Conservation (phyloP, 192 early-diverging fungal genomes). For the Polychytrium aggregatum region DNA sequence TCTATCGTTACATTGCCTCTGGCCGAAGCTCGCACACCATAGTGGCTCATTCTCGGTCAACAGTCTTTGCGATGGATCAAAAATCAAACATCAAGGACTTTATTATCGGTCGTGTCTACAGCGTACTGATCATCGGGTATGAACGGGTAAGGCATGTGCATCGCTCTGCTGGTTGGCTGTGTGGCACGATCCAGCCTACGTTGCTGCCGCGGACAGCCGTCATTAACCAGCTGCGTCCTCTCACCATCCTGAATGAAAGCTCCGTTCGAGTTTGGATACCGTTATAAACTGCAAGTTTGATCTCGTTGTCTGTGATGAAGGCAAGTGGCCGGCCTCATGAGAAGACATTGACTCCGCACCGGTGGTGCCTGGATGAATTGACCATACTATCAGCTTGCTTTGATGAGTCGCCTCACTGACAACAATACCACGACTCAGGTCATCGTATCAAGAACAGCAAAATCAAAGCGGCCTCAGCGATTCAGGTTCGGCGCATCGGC, state of each 20-base stretch:
- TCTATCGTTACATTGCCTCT: background rate
- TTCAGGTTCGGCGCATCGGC: no score
- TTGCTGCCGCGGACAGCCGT: background rate
- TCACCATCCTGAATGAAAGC: conserved; percentile 10
- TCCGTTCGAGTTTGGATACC: conserved; percentile 9
- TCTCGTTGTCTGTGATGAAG: conserved; percentile 33
- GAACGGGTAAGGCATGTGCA: conserved; percentile 2
- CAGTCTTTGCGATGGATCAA: conserved; percentile 14
- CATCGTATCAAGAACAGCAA: conserved; percentile 32
- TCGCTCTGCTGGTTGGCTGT: background rate
- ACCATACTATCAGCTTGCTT: background rate
- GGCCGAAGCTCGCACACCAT: background rate
- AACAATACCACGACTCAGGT: conserved; percentile 3
- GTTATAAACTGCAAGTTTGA: conserved; percentile 15
- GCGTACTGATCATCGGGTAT: conserved; percentile 12
- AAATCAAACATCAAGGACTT: conserved; percentile 12
- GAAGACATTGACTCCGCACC: no score
- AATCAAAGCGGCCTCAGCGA: conserved; percentile 17
- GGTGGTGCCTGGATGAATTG: background rate
- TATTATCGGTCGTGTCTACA: conserved; percentile 12
- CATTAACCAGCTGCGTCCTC: background rate
- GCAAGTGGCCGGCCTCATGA: conserved; percentile 1
- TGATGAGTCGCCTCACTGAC: conserved; percentile 3
- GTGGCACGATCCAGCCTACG: background rate
- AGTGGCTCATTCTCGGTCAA: conserved; percentile 2